Percentiles rank a stretch among this genome's conserved stretches.
phyloP scores from a whole-genome alignment of 1,139 yeast genomes.

The Scheffersomyces parashehatae region DNA sequence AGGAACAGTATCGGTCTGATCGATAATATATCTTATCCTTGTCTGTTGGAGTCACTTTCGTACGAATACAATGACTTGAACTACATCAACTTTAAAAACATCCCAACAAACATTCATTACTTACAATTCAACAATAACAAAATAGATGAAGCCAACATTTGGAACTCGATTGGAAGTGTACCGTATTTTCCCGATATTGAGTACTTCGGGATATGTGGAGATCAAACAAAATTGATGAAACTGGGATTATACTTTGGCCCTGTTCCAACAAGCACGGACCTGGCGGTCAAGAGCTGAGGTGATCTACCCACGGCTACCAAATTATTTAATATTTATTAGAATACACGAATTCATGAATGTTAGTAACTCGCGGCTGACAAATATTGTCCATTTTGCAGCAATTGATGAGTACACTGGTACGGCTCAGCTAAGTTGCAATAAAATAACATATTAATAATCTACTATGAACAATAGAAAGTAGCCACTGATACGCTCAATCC shows the following conservation, averaged over 20 bases:
- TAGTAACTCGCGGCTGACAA: too few species aligned
- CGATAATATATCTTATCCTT: background rate
- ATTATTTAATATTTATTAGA: too few species aligned
- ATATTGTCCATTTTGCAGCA: too few species aligned
- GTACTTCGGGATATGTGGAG: constrained; percentile 11
- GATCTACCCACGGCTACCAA: too few species aligned
- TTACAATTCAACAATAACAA: constrained; percentile 9
- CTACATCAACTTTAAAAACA: constrained; percentile 3
- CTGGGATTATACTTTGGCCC: constrained; percentile 8
- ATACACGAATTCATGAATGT: too few species aligned
- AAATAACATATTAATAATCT: too few species aligned
- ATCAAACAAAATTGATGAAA: constrained; percentile 11
- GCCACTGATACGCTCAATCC: too few species aligned
- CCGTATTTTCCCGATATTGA: constrained; percentile 12
- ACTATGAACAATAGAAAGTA: too few species aligned
- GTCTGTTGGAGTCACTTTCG: background rate
- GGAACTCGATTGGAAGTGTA: constrained; percentile 1
- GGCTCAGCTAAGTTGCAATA: too few species aligned
- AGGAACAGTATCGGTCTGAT: background rate
- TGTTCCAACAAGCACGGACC: too few species aligned
- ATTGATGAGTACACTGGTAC: too few species aligned
- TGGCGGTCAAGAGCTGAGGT: too few species aligned
- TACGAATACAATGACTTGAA: background rate
- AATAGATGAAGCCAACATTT: background rate
- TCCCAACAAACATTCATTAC: constrained; percentile 10